Conservation (phyloP, 2,329 filamentous ascomycete species). For the Trichophyton mentagrophytes region DNA sequence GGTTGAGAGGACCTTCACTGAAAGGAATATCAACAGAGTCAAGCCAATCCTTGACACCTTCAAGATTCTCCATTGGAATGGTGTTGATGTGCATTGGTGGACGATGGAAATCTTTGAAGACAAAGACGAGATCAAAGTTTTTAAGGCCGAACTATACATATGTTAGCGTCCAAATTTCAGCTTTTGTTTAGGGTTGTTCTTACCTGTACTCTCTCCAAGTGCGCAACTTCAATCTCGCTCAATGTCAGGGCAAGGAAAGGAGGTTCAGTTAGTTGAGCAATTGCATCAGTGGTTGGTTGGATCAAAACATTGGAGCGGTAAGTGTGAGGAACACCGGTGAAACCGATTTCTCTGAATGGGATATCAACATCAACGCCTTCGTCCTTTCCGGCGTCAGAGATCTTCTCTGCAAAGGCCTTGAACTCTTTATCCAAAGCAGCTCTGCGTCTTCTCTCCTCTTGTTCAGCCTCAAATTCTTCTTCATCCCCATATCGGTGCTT, state of each 20-base stretch:
- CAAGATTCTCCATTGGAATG: conserved; percentile 87
- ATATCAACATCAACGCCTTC: conserved; percentile 90
- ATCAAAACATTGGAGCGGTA: conserved; percentile 80
- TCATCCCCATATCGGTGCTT: conserved; percentile 97
- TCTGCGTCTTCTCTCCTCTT: conserved; percentile 83
- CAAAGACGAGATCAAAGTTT: conserved; percentile 97
- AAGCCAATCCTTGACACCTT: conserved; percentile 94
- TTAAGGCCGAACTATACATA: conserved; percentile 68
- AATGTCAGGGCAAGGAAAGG: conserved; percentile 94
- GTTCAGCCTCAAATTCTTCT: conserved; percentile 96
- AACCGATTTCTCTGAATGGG: conserved; percentile 89
- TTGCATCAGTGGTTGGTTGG: conserved; percentile 89
- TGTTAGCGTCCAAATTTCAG: background rate
- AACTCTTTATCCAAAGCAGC: conserved; percentile 92
- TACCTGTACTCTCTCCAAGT: conserved; percentile 77
- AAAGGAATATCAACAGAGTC: conserved; percentile 92
- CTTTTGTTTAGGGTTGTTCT: conserved; percentile 14
- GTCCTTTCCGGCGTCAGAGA: conserved; percentile 84
- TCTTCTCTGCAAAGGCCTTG: conserved; percentile 93
- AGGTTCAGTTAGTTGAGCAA: conserved; percentile 92
- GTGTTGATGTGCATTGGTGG: conserved; percentile 91
- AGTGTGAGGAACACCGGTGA: conserved; percentile 80
- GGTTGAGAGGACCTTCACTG: conserved; percentile 85
- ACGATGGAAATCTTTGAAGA: conserved; percentile 95
- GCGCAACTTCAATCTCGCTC: conserved; percentile 89